A percentile compares a stretch with the other conserved stretches of the same genome.
Evolutionary conservation across 2,329 filamentous ascomycete species (phyloP).

Genomic region (Alternaria arborescens): DNA sequence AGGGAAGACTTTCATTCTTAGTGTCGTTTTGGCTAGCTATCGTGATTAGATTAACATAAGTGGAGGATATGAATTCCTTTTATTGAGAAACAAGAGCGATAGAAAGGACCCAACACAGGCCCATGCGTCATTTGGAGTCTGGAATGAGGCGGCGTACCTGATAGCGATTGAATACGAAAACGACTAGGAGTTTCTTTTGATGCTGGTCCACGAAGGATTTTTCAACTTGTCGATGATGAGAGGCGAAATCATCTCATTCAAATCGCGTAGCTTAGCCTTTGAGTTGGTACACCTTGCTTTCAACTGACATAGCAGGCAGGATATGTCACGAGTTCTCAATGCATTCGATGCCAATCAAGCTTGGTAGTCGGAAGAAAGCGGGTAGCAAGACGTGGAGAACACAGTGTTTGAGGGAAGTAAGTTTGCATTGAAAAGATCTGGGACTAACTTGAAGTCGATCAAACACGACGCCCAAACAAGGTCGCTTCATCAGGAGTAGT

Average conservation of each 20-base stretch:
- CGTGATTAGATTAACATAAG: no score
- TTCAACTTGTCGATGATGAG: no score
- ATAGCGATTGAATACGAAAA: no score
- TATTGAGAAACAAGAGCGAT: no score
- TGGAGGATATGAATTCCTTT: no score
- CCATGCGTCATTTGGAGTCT: no score
- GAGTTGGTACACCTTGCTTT: neutral
- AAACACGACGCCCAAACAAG: constrained; percentile 3
- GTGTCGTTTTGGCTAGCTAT: no score
- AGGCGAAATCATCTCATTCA: neutral
- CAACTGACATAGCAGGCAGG: neutral
- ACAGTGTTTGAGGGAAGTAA: neutral
- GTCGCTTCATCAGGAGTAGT: neutral
- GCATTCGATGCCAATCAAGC: neutral
- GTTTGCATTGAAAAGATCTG: constrained; percentile 23
- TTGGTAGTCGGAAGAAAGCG: neutral
- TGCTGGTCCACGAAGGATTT: no score
- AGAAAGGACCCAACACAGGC: no score
- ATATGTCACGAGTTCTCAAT: neutral
- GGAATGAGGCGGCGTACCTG: no score
- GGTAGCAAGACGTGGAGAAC: neutral
- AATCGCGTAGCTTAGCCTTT: neutral
- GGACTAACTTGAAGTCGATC: neutral
- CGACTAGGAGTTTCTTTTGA: no score
- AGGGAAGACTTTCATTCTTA: no score